Conservation (phyloP, 108 stramenopile genomes). For the Tribonema minus region DNA sequence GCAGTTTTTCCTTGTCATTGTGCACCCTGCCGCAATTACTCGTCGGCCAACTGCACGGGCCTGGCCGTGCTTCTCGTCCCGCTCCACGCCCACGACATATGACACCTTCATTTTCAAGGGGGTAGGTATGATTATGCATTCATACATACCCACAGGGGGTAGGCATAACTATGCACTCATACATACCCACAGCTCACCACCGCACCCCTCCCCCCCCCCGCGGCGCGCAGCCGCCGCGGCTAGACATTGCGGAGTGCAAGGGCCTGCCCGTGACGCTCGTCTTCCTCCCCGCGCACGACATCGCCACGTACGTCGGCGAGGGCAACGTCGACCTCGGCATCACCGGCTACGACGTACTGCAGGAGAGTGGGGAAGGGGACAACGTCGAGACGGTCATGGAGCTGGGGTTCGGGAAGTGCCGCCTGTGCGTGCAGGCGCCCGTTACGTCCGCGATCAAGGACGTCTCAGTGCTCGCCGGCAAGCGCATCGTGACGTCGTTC, state of each 20-base stretch:
- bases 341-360: slow-evolving; percentile 67
- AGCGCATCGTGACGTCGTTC: slow-evolving; percentile 90
- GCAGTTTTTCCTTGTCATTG: too few relatives aligned
- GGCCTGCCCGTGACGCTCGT: slow-evolving; percentile 82
- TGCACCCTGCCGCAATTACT: too few relatives aligned
- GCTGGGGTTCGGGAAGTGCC: slow-evolving; percentile 89
- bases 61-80: too few relatives aligned
- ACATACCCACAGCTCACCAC: too few relatives aligned
- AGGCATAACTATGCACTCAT: too few relatives aligned
- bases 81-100: too few relatives aligned
- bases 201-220: too few relatives aligned
- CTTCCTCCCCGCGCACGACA: slow-evolving; percentile 89
- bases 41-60: too few relatives aligned
- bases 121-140: too few relatives aligned
- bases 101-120: too few relatives aligned
- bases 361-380: slow-evolving; percentile 67
- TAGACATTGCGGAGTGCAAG: slow-evolving; percentile 59
- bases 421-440: slow-evolving; percentile 79
- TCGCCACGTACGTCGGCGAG: slow-evolving; percentile 89
- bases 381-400: slow-evolving; percentile 77
- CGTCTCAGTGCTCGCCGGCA: slow-evolving; percentile 72
- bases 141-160: too few relatives aligned
- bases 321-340: slow-evolving; percentile 93
- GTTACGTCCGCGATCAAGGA: slow-evolving; percentile 67
- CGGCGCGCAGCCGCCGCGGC: slow-evolving; percentile 27